Conservation (phyloP, 2,329 filamentous ascomycete genomes). For the Canariomyces notabilis region DNA sequence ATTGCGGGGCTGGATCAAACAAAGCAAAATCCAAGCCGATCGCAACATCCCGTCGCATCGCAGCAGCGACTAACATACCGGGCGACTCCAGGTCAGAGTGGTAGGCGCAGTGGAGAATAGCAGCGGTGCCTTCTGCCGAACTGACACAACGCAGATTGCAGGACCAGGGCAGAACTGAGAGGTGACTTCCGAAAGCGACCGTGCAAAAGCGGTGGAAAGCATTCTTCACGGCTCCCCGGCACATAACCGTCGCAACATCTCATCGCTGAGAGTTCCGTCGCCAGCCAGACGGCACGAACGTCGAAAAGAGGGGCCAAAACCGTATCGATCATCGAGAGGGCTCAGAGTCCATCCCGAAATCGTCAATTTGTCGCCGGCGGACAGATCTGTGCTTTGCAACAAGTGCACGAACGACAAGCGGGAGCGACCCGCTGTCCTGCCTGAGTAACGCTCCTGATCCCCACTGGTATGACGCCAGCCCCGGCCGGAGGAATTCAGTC, state of each 20-base stretch:
- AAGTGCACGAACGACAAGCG: conserved; percentile 12
- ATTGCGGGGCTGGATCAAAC: background rate
- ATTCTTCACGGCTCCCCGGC: conserved; percentile 7
- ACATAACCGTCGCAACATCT: background rate
- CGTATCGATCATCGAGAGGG: too few relatives aligned
- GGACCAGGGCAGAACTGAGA: too few relatives aligned
- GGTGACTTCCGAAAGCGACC: conserved; percentile 3
- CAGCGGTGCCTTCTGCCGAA: background rate
- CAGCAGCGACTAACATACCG: background rate
- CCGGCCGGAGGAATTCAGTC: conserved; percentile 21
- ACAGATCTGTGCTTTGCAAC: conserved; percentile 4
- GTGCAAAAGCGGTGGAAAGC: conserved; percentile 8
- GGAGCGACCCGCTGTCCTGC: conserved; percentile 20
- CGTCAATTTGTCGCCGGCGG: too few relatives aligned
- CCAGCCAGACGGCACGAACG: background rate
- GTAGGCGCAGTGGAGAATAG: too few relatives aligned
- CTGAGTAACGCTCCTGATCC: conserved; percentile 18
- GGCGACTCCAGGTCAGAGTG: background rate
- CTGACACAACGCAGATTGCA: background rate
- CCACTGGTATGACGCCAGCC: conserved; percentile 27
- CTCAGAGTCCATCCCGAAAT: too few relatives aligned
- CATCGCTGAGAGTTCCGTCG: background rate
- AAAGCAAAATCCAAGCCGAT: background rate
- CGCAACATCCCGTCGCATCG: background rate
- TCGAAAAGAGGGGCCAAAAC: too few relatives aligned